Evolutionary conservation across 805 yeast species (phyloP).

Genomic region (Torulaspora maleeae): DNA sequence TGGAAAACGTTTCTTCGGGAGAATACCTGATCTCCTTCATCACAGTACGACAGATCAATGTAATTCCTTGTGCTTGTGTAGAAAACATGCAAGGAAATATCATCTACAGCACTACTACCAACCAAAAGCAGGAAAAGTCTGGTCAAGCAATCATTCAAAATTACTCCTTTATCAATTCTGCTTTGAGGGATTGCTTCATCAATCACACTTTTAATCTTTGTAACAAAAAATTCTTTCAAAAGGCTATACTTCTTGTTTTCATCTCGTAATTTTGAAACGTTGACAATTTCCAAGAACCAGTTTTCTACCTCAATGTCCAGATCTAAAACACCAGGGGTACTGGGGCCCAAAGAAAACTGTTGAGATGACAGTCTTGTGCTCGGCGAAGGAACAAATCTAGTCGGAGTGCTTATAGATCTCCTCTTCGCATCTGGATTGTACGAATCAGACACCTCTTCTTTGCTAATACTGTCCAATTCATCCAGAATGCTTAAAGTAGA

Average conservation of each 20-base stretch:
- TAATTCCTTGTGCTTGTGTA: constrained; percentile 32
- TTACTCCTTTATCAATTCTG: constrained; percentile 19
- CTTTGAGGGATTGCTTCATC: constrained; percentile 13
- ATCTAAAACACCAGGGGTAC: constrained; percentile 9
- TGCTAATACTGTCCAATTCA: constrained; percentile 28
- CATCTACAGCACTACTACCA: constrained; percentile 56
- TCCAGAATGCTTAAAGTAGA: constrained; percentile 36
- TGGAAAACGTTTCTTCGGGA: constrained; percentile 73
- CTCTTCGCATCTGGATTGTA: constrained; percentile 5
- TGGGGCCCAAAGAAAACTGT: not conserved
- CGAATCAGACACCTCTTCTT: constrained; percentile 28
- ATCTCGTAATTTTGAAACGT: constrained; percentile 32
- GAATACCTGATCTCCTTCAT: constrained; percentile 48
- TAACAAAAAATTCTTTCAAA: constrained; percentile 23
- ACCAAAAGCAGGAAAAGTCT: constrained; percentile 70
- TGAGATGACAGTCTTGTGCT: not conserved
- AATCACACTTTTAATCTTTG: constrained; percentile 25
- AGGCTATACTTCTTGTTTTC: constrained; percentile 23
- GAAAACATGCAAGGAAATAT: constrained; percentile 46
- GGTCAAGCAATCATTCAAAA: constrained; percentile 42
- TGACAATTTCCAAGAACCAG: constrained; percentile 34
- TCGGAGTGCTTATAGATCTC: not conserved
- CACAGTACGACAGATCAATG: constrained; percentile 60
- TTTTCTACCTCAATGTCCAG: constrained; percentile 30
- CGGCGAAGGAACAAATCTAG: constrained; percentile 1